Base-by-base conservation (phyloP, 768 basidiomycete genomes). In the Boletales sp. region DNA sequence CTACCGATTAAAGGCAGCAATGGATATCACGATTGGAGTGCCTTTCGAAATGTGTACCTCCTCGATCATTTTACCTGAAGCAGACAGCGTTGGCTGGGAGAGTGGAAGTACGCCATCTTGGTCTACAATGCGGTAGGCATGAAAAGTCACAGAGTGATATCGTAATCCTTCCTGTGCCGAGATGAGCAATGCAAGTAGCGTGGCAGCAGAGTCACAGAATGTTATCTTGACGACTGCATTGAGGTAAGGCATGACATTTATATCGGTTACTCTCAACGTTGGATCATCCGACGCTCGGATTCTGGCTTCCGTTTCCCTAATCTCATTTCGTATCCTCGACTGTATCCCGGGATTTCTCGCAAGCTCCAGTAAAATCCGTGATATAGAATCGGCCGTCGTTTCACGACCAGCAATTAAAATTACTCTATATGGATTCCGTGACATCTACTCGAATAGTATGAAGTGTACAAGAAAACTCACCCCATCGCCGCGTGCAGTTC, bases 351-450 rank as follows among this genome's bases (percentile, higher is more conserved):
- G 81, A 52, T 82, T 67, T 29, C 70, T 74, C 1, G 82, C 75
- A 11, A 90, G 72, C 55, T 84, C 81, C 43, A 83, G 71, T 3
- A 89, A 65, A 4, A 77, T 74, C 82, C 82, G 89, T 42, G 74
- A 68, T 19, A 80, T 49, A 3, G 75, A 73, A 35, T 72, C 79
- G 2, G 83, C 72, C 30, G 78, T 82, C 5, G 82, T 84, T 61
- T 86, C 84, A 62, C 86, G 77, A 3, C 74, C 75, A 40, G 73
- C 73, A 4, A 79, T 52, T 5, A 78, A 60, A n/a, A 78, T 68
- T 13, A 72, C 75, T 12, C 75, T 76, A 15, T 11, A n/a, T 24
- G 18, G 13, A 12, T 15, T 13, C 11, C 14, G 37, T 52, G 4
- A 24, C n/a, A 10, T 13, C 15, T 13, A 39, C 21, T 17, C 14